Percentiles rank a stretch among this genome's conserved stretches.
Conservation (phyloP, 306 rosid genomes). For the Cucurbita ficifolia region DNA sequence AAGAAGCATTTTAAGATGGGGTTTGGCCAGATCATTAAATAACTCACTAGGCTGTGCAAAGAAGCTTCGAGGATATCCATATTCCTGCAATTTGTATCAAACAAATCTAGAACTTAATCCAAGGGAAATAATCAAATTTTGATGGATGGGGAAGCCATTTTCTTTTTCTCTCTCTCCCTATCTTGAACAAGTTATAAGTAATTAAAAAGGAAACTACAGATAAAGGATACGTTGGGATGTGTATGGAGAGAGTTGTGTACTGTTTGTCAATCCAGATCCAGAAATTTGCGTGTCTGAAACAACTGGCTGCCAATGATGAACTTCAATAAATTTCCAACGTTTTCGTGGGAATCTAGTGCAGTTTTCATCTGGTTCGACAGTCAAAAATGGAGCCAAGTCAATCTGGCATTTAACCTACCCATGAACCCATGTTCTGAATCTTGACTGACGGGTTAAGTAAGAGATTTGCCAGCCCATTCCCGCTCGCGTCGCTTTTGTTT, state of each 20-base stretch:
- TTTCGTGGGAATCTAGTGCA: background rate
- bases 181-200: background rate
- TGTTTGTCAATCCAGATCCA: background rate
- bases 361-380: background rate
- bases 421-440: background rate
- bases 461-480: slow-evolving; percentile 52
- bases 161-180: background rate
- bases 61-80: background rate
- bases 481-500: slow-evolving; percentile 54
- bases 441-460: slow-evolving; percentile 15
- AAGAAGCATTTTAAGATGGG: background rate
- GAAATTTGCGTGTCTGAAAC: background rate
- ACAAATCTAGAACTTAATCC: background rate
- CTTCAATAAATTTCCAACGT: background rate
- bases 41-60: background rate
- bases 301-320: background rate
- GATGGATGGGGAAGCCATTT: background rate
- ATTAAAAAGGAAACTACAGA: background rate
- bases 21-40: background rate
- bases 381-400: background rate
- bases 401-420: background rate
- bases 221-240: background rate
- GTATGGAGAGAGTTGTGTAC: background rate
- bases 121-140: background rate
- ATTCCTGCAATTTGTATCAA: background rate